Evolutionary conservation across 2,329 filamentous ascomycete genomes (phyloP), one percentile per base, ranked within the genome.

Genomic region (Trichothecium roseum): DNA sequence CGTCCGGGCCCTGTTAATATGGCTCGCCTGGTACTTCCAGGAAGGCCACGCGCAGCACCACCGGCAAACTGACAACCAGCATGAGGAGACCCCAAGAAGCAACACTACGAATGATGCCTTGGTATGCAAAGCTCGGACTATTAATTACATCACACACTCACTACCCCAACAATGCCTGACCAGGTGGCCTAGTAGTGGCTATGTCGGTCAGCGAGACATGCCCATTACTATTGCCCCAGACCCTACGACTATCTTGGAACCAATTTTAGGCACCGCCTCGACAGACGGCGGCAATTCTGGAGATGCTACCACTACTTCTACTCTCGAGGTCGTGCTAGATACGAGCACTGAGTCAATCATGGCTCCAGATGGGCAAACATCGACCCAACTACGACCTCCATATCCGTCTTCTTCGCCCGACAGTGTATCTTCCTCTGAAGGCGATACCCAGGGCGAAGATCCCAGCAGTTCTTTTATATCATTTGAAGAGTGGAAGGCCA

Each of bases 401-500:
- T 6, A 24, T 6, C 20, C 20, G 6, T 24, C 20, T 10, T 10
- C 20, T 24, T 24, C 20, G 20, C 20, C 20, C 16, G 18, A 18
- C 16, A 17, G 17, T 16, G 34, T 27, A 4, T 30, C 39, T 9
- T 40, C 37, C 10, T 40, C 37, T 16, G 28, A 24, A n/a, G 28
- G 28, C 20, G 18, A 32, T 12, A 14, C 18, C 5, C 6, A 22
- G 22, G 13, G 41, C 27, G 18, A 51, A 52, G 17, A 47, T 50
- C 15, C 45, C 48, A 12, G 43, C 47, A 9, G 49, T 51, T 5
- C 44, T 87, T 6, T 96, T 55, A 77, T 96, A 48, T 95, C 91
- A 0, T 98, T 98, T 48, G 91, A 96, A 54, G 89, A 96, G 50
- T 98, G 91, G 91, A 96, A 94, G 62, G 85, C 82, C 51, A 83